These are phyloP conservation scores for Hypoxylon trugodes DNA, from an alignment of 495 filamentous ascomycete genomes.

Conservation along the genomic window DNA sequence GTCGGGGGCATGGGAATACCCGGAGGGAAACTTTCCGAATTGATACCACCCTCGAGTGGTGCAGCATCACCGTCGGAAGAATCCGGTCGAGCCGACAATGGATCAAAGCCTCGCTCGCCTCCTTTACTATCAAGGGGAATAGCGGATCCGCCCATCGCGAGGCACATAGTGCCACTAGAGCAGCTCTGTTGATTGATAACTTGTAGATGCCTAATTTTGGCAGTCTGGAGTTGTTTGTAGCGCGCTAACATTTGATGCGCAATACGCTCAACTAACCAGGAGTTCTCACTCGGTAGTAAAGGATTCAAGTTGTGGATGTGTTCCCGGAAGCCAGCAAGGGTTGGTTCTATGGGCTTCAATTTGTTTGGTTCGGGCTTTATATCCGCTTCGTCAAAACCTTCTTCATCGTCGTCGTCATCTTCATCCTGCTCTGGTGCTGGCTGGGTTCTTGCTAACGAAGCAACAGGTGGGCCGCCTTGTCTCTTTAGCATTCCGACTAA, in stretches of 20 bases:
- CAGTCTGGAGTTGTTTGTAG: constrained; percentile 79
- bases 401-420: constrained; percentile 64
- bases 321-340: constrained; percentile 75
- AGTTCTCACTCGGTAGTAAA: constrained; percentile 58
- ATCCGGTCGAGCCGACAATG: constrained; percentile 55
- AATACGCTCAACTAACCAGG: constrained; percentile 81
- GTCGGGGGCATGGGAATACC: constrained; percentile 88
- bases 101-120: constrained; percentile 49
- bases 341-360: constrained; percentile 72
- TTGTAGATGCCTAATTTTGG: constrained; percentile 74
- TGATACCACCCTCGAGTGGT: constrained; percentile 70
- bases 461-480: constrained; percentile 67
- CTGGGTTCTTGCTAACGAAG: constrained; percentile 55
- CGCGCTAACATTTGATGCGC: constrained; percentile 80
- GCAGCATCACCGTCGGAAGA: constrained; percentile 71
- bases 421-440: constrained; percentile 42
- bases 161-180: constrained; percentile 67
- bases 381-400: constrained; percentile 60
- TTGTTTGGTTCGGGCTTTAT: constrained; percentile 56
- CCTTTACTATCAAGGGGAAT: constrained; percentile 54
- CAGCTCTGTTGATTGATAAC: constrained; percentile 65
- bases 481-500: constrained; percentile 60
- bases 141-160: constrained; percentile 66
- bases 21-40: constrained; percentile 72
- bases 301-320: constrained; percentile 81